Conservation (phyloP, 345 rosid genomes). For the Eucalyptus cladocalyx region DNA sequence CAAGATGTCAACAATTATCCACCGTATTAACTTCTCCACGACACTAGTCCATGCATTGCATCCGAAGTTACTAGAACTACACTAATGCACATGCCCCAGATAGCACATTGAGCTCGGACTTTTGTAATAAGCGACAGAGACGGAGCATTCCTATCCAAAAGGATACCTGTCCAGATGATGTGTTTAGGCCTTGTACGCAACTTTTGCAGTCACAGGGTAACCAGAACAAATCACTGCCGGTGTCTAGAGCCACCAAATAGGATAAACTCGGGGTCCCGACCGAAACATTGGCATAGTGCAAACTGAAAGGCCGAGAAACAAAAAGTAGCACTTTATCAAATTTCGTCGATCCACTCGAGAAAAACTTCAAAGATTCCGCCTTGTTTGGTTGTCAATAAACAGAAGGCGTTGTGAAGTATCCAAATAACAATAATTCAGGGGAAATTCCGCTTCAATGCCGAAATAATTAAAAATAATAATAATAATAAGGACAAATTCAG, state of each 20-base stretch:
- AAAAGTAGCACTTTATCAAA: background rate
- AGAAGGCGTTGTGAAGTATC: background rate
- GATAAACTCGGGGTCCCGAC: conserved; percentile 67
- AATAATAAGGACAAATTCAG: background rate
- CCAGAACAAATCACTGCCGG: conserved; percentile 96
- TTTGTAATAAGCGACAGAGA: background rate
- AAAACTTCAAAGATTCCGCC: background rate
- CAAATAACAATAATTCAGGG: background rate
- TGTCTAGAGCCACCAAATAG: conserved; percentile 83
- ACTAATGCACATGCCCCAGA: background rate
- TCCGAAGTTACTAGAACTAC: background rate
- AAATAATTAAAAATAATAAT: background rate
- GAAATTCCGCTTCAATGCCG: background rate
- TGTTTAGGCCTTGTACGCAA: conserved; percentile 31
- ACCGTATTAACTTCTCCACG: background rate
- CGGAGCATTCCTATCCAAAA: background rate
- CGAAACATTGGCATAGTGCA: conserved; percentile 76
- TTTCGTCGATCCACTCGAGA: background rate
- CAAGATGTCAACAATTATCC: background rate
- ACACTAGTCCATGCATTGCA: background rate
- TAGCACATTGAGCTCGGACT: background rate
- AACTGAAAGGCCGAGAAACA: conserved; percentile 24
- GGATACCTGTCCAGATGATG: conserved; percentile 29
- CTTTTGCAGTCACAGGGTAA: conserved; percentile 74
- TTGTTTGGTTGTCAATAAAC: background rate